These are phyloP conservation scores for Hydrangea macrophylla DNA, from an alignment of 148 eudicot species.

Conservation along the genomic window DNA sequence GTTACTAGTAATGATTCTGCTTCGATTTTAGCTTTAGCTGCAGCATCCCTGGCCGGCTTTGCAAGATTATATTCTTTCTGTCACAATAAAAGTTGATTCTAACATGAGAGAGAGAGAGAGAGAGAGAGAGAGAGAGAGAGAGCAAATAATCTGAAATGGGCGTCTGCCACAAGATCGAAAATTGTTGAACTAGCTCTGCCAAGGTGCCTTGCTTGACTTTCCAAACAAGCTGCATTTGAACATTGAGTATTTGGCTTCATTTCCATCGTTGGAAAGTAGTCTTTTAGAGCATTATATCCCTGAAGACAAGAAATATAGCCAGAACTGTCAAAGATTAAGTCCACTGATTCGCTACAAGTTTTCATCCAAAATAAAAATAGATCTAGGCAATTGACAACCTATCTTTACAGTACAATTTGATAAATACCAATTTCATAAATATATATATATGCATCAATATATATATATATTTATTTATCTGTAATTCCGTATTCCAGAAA, in stretches of 20 bases:
- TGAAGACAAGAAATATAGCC: conserved; percentile 23
- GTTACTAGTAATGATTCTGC: conserved; percentile 43
- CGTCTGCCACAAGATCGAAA: neutral
- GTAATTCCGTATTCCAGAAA: no score
- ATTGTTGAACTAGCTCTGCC: neutral
- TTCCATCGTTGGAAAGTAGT: conserved; percentile 92
- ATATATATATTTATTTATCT: no score
- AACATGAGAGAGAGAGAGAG: neutral
- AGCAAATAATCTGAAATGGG: conserved; percentile 5
- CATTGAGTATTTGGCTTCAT: conserved; percentile 96
- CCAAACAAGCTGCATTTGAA: conserved; percentile 83
- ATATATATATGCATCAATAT: no score
- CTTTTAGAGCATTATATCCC: conserved; percentile 96
- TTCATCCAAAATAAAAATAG: neutral
- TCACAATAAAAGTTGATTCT: conserved; percentile 11
- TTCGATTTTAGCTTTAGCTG: conserved; percentile 75
- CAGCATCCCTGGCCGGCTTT: conserved; percentile 90
- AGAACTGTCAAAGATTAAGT: neutral
- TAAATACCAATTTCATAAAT: no score
- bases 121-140: no score
- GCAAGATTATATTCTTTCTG: conserved; percentile 71
- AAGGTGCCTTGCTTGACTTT: conserved; percentile 60
- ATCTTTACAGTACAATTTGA: no score
- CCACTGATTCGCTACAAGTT: neutral
- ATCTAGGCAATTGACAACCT: no score